Evolutionary conservation across 2,329 filamentous ascomycete species (phyloP), one percentile per base, ranked within the genome.

Genomic region (Colletotrichum sp.): DNA sequence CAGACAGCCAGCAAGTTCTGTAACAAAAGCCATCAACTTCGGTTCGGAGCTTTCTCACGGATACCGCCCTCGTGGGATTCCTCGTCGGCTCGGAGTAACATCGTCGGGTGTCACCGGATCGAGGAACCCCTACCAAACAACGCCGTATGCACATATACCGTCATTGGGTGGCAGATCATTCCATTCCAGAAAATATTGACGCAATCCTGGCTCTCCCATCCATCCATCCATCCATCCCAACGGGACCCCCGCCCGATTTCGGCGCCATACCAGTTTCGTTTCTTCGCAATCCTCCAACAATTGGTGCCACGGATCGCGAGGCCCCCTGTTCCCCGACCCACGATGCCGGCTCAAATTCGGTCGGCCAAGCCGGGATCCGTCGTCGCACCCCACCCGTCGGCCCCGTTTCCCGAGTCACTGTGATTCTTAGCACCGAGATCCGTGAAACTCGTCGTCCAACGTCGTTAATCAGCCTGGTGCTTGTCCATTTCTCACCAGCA

Each of bases 301-400:
- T 39, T 49, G 65, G 18, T 16, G 24, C 32, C n/a, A 15, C n/a
- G 30, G 55, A 59, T 60, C 16, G 49, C 64, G 8, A 8, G 7
- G 12, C 12, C 52, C 70, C 70, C 34, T 44, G 70, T 60, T 49
- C 55, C 62, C 57, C 55, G 62, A 32, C 34, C 49, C 57, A 57
- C 26, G 55, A 68, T 26, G 57, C 39, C 62, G 49, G 63, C n/a
- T 36, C 32, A 49, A 32, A 30, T 52, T 71, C 64, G 72, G 72
- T 36, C 63, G 72, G 62, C 69, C 55, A 68, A 64, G 39, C 64
- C 63, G 73, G 69, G 68, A 26, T 52, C 72, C 55, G 62, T 72
- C 66, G 68, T 71, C 63, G 52, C 62, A 21, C 30, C 59, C 28
- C 30, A 62, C 30, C 59, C 59, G 30, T 62, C 72, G 52, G 62